These are phyloP conservation scores for Beta macrorhiza DNA, from an alignment of 179 eudicot genomes.

Conservation along the genomic window DNA sequence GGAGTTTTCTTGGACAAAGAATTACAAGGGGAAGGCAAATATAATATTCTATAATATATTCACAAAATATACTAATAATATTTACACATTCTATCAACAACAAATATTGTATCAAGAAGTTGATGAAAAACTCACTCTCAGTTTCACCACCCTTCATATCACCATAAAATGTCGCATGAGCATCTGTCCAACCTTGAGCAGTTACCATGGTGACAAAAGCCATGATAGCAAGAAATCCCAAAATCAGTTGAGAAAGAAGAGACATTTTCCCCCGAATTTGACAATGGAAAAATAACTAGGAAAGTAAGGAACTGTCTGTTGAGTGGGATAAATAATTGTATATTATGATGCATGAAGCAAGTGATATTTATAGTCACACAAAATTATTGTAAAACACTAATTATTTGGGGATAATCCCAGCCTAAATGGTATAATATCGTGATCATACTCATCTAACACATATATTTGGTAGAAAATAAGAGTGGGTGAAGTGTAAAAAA, in stretches of 20 bases:
- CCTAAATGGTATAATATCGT: not conserved
- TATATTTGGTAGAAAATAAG: not conserved
- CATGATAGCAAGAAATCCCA: conserved; percentile 14
- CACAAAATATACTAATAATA: not conserved
- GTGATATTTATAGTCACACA: conserved; percentile 3
- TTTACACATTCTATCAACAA: not conserved
- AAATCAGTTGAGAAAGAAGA: not conserved
- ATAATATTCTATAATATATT: too few relatives aligned
- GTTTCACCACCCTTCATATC: conserved; percentile 17
- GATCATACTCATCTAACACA: not conserved
- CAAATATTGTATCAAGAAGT: not conserved
- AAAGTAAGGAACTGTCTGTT: not conserved
- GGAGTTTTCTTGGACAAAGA: not conserved
- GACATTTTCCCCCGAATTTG: not conserved
- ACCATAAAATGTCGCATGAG: conserved; percentile 35
- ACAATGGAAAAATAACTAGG: not conserved
- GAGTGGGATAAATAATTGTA: not conserved
- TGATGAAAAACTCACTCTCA: conserved; percentile 15
- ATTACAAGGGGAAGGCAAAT: not conserved
- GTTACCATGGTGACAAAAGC: conserved; percentile 4
- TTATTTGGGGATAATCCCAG: not conserved
- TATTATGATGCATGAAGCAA: not conserved
- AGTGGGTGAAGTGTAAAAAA: not conserved
- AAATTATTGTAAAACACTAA: not conserved
- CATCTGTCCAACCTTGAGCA: conserved; percentile 29